Conservation (phyloP, 164 flowering plant genomes). For the Houttuynia cordata region DNA sequence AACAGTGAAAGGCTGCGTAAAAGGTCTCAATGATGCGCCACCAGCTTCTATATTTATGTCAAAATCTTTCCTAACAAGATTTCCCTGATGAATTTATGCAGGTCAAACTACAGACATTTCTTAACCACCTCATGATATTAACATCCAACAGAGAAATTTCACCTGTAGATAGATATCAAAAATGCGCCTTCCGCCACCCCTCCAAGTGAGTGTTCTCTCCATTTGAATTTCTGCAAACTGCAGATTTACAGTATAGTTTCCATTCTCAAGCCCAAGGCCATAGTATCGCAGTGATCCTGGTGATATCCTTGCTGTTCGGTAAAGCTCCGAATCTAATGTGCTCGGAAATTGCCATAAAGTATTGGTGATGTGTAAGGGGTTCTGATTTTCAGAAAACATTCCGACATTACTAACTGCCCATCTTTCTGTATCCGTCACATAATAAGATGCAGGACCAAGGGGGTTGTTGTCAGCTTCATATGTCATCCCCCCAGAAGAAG, state of each 20-base stretch:
- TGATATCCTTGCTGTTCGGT: slow-evolving; percentile 60
- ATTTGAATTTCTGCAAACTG: slow-evolving; percentile 56
- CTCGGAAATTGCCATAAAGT: slow-evolving; percentile 29
- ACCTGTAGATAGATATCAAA: slow-evolving; percentile 91
- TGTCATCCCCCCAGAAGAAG: slow-evolving; percentile 15
- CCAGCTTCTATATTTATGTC: slow-evolving; percentile 59
- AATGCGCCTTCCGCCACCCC: slow-evolving; percentile 62
- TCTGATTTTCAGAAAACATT: slow-evolving; percentile 21
- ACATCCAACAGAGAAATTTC: not conserved
- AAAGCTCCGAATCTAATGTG: slow-evolving; percentile 53
- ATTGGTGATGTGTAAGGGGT: slow-evolving; percentile 17
- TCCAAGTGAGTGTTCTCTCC: slow-evolving; percentile 28
- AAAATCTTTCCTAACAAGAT: slow-evolving; percentile 38
- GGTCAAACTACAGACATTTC: not conserved
- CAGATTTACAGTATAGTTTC: slow-evolving; percentile 54
- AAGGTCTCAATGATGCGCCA: slow-evolving; percentile 47
- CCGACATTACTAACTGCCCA: slow-evolving; percentile 89
- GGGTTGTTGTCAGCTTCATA: slow-evolving; percentile 45
- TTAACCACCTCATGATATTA: not conserved
- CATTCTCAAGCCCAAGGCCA: slow-evolving; percentile 85
- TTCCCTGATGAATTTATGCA: slow-evolving; percentile 29
- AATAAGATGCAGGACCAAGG: slow-evolving; percentile 64
- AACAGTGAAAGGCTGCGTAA: slow-evolving; percentile 25
- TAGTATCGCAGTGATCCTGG: slow-evolving; percentile 76
- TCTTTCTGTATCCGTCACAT: slow-evolving; percentile 30